These are phyloP conservation scores for Suillus variegatus DNA, from an alignment of 768 basidiomycete genomes.

Conservation along the genomic window DNA sequence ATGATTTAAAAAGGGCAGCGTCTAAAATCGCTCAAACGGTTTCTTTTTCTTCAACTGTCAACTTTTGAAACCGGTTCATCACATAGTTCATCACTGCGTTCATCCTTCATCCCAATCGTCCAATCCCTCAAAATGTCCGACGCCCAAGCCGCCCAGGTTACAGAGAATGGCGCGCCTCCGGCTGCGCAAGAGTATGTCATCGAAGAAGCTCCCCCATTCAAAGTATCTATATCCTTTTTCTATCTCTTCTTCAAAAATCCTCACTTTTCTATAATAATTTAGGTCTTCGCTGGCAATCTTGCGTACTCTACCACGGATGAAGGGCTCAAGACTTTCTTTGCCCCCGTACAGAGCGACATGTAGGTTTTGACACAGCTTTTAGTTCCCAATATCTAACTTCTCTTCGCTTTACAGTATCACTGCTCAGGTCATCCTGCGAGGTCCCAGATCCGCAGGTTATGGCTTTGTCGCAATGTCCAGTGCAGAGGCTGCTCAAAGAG, in stretches of 20 bases:
- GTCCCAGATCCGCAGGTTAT: conserved; percentile 85
- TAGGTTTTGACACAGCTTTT: conserved; percentile 43
- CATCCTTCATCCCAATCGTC: conserved; percentile 55
- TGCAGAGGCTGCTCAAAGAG: conserved; percentile 82
- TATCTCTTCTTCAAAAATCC: conserved; percentile 21
- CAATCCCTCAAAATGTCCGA: conserved; percentile 79
- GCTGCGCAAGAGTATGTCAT: conserved; percentile 64
- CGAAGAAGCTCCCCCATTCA: conserved; percentile 80
- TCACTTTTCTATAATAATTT: conserved; percentile 9
- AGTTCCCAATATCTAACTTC: conserved; percentile 12
- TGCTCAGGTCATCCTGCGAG: conserved; percentile 85
- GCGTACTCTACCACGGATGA: conserved; percentile 93
- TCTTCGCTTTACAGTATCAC: conserved; percentile 55
- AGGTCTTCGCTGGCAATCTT: conserved; percentile 93
- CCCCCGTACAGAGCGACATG: conserved; percentile 85
- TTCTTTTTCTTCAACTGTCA: conserved; percentile 72
- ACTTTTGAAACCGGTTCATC: conserved; percentile 83
- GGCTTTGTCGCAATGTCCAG: conserved; percentile 87
- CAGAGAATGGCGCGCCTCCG: conserved; percentile 83
- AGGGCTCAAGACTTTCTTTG: conserved; percentile 94
- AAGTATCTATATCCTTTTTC: conserved; percentile 45
- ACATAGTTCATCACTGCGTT: conserved; percentile 55
- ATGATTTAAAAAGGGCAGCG: conserved; percentile 14
- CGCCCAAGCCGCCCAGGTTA: conserved; percentile 83
- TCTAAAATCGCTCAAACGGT: conserved; percentile 17